These are phyloP conservation scores for Epichloe sp. DNA, from an alignment of 2,329 filamentous ascomycete genomes.

Conservation along the genomic window DNA sequence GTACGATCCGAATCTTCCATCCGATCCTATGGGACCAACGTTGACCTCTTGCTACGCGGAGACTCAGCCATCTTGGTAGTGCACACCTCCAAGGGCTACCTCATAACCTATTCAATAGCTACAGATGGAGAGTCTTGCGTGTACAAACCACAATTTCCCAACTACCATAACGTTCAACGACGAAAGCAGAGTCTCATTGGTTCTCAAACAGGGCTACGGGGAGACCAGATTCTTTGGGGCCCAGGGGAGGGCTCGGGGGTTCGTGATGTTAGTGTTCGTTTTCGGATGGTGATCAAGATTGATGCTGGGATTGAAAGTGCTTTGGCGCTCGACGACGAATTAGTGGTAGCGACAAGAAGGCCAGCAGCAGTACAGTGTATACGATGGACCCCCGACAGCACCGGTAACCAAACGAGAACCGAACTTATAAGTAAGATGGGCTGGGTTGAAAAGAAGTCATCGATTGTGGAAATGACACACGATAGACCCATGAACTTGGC, in stretches of 20 bases:
- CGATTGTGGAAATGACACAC: constrained; percentile 74
- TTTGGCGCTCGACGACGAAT: constrained; percentile 79
- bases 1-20: constrained; percentile 71
- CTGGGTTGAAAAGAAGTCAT: constrained; percentile 68
- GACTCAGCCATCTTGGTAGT: constrained; percentile 88
- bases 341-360: constrained; percentile 82
- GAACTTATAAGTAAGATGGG: constrained; percentile 79
- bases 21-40: constrained; percentile 71
- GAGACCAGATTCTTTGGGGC: constrained; percentile 55
- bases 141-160: constrained; percentile 70
- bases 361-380: constrained; percentile 96
- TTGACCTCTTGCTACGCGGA: constrained; percentile 72
- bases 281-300: constrained; percentile 95
- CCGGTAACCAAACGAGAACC: constrained; percentile 75
- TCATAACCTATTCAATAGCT: constrained; percentile 89
- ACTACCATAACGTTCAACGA: constrained; percentile 49
- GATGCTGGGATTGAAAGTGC: constrained; percentile 87
- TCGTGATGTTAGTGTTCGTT: constrained; percentile 77
- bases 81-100: constrained; percentile 70
- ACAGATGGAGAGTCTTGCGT: constrained; percentile 72
- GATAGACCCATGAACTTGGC: constrained; percentile 94
- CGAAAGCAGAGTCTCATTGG: constrained; percentile 48
- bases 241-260: constrained; percentile 78
- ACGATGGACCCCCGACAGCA: constrained; percentile 76
- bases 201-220: constrained; percentile 38